Evolutionary conservation across 78 protist species (phyloP).

Genomic region (Emiliania huxleyi): DNA sequence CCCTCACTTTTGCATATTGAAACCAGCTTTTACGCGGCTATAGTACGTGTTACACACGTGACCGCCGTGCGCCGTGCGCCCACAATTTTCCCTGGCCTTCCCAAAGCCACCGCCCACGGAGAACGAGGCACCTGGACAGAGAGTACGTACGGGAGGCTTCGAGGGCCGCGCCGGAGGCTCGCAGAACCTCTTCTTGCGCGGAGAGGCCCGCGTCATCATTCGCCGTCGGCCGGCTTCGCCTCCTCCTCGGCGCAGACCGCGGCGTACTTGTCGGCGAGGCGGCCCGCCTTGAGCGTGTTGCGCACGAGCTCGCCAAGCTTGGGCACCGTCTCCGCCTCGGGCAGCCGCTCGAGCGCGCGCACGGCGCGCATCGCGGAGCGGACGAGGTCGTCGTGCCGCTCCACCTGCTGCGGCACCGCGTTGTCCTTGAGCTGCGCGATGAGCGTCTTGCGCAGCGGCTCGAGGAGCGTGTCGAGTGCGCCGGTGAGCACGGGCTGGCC

Average conservation of each 20-base stretch:
- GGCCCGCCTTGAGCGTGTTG: neutral
- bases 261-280: neutral
- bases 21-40: too few relatives aligned
- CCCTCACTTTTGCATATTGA: too few relatives aligned
- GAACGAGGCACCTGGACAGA: too few relatives aligned
- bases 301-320: conserved; percentile 2
- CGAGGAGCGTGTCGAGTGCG: conserved; percentile 15
- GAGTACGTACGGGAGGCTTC: too few relatives aligned
- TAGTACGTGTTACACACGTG: too few relatives aligned
- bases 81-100: too few relatives aligned
- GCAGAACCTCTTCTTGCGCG: too few relatives aligned
- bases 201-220: too few relatives aligned
- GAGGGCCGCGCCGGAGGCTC: too few relatives aligned
- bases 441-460: conserved; percentile 35
- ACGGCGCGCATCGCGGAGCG: neutral
- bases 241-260: neutral
- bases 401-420: conserved; percentile 81
- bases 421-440: conserved; percentile 26
- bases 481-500: neutral
- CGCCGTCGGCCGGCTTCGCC: neutral
- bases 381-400: conserved; percentile 80
- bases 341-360: neutral
- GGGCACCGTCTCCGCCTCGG: neutral
- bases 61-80: too few relatives aligned
- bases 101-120: too few relatives aligned